Conservation (phyloP, 139 green algal species). For the Protoeuglena noctilucae region DNA sequence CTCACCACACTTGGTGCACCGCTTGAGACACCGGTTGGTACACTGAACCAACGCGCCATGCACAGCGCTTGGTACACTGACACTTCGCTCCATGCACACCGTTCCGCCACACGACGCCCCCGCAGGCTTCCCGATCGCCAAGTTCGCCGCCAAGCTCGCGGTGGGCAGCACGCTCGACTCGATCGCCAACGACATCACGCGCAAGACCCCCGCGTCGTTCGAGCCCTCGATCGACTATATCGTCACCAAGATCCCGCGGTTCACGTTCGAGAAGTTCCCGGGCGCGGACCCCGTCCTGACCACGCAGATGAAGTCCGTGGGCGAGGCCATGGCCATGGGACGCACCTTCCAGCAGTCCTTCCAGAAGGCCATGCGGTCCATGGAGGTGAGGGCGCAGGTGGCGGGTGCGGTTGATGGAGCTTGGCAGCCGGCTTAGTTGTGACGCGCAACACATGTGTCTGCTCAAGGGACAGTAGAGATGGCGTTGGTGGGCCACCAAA, state of each 20-base stretch:
- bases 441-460: no score
- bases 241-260: constrained; percentile 90
- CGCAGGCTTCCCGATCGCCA: constrained; percentile 96
- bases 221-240: constrained; percentile 99
- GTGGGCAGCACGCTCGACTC: constrained; percentile 91
- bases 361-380: constrained; percentile 87
- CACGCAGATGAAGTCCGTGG: constrained; percentile 83
- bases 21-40: no score
- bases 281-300: constrained; percentile 71
- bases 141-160: constrained; percentile 96
- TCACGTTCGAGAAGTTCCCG: constrained; percentile 99
- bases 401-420: no score
- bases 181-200: constrained; percentile 98
- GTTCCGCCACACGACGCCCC: constrained; percentile 2
- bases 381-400: no score
- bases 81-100: neutral
- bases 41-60: neutral
- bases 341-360: constrained; percentile 93
- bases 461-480: no score
- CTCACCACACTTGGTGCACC: no score
- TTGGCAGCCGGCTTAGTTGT: constrained; percentile 1
- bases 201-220: constrained; percentile 93
- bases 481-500: no score
- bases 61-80: neutral
- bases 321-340: constrained; percentile 96